These are phyloP conservation scores for Herpotrichia juniperi DNA, from an alignment of 2,329 filamentous ascomycete genomes.

Conservation along the genomic window DNA sequence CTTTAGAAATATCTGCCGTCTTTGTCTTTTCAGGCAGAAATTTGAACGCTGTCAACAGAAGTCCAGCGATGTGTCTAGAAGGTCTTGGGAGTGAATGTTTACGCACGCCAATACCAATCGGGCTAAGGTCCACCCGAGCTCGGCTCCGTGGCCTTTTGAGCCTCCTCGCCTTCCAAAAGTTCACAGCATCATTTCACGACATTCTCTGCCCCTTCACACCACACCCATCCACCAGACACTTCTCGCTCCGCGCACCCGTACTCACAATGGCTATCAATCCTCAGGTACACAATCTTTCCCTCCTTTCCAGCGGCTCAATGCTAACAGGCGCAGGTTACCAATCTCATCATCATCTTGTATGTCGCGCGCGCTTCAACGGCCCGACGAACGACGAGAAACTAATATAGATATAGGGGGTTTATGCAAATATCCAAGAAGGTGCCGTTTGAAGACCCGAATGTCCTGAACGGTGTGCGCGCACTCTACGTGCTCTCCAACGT, in stretches of 20 bases:
- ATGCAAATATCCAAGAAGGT: slow-evolving; percentile 98
- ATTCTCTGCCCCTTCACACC: slow-evolving; percentile 17
- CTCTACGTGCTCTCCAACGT: slow-evolving; percentile 75
- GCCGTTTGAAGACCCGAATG: slow-evolving; percentile 86
- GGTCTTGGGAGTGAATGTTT: slow-evolving; percentile 8
- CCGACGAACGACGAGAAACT: slow-evolving; percentile 6
- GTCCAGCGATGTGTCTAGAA: background rate
- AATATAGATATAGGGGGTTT: slow-evolving; percentile 62
- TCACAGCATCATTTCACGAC: slow-evolving; percentile 19
- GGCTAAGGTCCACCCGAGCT: slow-evolving; percentile 23
- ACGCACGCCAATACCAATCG: too few relatives aligned
- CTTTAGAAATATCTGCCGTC: too few relatives aligned
- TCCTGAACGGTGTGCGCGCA: slow-evolving; percentile 67
- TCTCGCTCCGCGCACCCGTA: slow-evolving; percentile 3
- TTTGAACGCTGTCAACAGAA: background rate
- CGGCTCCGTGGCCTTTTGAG: slow-evolving; percentile 38
- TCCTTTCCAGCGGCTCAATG: slow-evolving; percentile 11
- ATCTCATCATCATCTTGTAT: slow-evolving; percentile 48
- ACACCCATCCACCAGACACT: background rate
- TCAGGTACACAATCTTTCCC: slow-evolving; percentile 38
- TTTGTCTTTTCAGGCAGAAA: background rate
- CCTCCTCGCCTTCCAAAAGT: slow-evolving; percentile 2
- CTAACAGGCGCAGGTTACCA: slow-evolving; percentile 39
- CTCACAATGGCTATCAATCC: slow-evolving; percentile 45
- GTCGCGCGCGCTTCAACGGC: slow-evolving; percentile 2